phyloP scores from a whole-genome alignment of 73 alveolate genomes.

The Tetrahymena borealis region DNA sequence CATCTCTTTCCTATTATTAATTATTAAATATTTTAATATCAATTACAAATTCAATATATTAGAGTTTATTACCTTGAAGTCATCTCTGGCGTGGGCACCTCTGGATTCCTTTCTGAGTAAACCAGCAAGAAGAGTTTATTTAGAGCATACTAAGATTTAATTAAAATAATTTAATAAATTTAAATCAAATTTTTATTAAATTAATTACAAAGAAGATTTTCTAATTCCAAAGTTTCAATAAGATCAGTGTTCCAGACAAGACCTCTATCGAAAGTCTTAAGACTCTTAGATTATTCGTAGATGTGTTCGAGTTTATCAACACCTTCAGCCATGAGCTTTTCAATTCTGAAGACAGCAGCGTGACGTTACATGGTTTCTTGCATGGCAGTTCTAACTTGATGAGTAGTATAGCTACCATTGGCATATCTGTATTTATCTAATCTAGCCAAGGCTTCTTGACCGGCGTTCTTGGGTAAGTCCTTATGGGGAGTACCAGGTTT shows the following conservation, averaged over 20 bases:
- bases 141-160: slow-evolving; percentile 30
- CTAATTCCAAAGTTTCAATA: slow-evolving; percentile 70
- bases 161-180: not conserved
- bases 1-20: slow-evolving; percentile 66
- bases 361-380: slow-evolving; percentile 84
- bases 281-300: slow-evolving; percentile 42
- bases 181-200: not conserved
- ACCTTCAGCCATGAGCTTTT: slow-evolving; percentile 68
- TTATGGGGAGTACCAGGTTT: slow-evolving; percentile 74
- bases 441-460: slow-evolving; percentile 82
- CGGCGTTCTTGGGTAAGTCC: slow-evolving; percentile 80
- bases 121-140: slow-evolving; percentile 65
- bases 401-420: slow-evolving; percentile 76
- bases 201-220: slow-evolving; percentile 45
- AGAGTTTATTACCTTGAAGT: slow-evolving; percentile 6
- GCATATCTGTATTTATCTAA: slow-evolving; percentile 79
- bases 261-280: slow-evolving; percentile 74
- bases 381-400: slow-evolving; percentile 73
- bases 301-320: slow-evolving; percentile 54
- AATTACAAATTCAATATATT: not conserved
- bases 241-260: slow-evolving; percentile 68
- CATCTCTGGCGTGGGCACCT: slow-evolving; percentile 87
- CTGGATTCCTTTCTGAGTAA: slow-evolving; percentile 72
- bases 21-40: not conserved
- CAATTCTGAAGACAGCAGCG: slow-evolving; percentile 77